Evolutionary conservation across 2,329 filamentous ascomycete genomes (phyloP).

Genomic region (Aspergillus awamori): DNA sequence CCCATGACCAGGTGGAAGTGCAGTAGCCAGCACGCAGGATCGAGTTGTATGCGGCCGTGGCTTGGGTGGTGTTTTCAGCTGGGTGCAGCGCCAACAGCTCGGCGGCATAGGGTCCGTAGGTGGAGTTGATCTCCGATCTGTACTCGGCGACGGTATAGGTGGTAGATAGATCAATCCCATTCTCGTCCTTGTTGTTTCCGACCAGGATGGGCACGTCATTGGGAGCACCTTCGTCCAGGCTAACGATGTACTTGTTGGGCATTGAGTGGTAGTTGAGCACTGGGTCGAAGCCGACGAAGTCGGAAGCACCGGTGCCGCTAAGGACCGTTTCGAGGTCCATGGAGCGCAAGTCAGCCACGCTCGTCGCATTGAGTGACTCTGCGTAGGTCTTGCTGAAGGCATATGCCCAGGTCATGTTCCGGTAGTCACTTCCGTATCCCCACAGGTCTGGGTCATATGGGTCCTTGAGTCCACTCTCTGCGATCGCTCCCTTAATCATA

Average conservation of each 20-base stretch:
- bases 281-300: not conserved
- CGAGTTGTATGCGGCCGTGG: not conserved
- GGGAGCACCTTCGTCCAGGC: not conserved
- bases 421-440: not conserved
- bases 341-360: not conserved
- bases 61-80: not conserved
- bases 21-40: not conserved
- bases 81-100: not conserved
- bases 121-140: not conserved
- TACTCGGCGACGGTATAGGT: not conserved
- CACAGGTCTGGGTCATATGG: not conserved
- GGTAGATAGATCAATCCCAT: not conserved
- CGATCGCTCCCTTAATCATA: not conserved
- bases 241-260: not conserved
- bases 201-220: not conserved
- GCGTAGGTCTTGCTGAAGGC: not conserved
- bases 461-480: not conserved
- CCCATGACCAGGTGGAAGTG: not conserved
- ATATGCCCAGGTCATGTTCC: not conserved
- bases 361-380: not conserved
- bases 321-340: not conserved
- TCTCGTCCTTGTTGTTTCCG: not conserved
- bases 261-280: not conserved
- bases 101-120: not conserved
- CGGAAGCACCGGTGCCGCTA: not conserved